A percentile compares a stretch with the other conserved stretches of the same genome.
phyloP scores from a whole-genome alignment of 768 basidiomycete genomes.

The Xanthoconium purpureum region DNA sequence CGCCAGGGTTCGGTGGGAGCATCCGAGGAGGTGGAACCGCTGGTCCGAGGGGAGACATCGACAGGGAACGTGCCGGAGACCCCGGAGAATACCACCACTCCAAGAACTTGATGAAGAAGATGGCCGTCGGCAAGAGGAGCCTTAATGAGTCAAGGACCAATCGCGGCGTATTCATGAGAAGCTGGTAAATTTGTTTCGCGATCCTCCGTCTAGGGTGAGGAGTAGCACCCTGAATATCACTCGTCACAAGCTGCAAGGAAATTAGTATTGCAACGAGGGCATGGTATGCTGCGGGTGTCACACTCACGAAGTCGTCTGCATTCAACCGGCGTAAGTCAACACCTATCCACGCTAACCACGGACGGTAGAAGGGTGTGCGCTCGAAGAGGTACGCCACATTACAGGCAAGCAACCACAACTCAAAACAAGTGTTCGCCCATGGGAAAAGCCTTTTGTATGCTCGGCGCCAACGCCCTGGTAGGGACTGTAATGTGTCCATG shows the following conservation, averaged over 20 bases:
- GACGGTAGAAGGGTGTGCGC: constrained; percentile 79
- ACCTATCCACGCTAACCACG: constrained; percentile 87
- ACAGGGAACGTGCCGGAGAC: constrained; percentile 77
- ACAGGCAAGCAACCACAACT: constrained; percentile 78
- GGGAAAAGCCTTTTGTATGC: constrained; percentile 78
- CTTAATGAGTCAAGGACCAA: constrained; percentile 74
- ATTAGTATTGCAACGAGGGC: neutral
- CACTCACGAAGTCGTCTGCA: constrained; percentile 72
- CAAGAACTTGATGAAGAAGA: constrained; percentile 94
- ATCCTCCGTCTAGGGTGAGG: constrained; percentile 35
- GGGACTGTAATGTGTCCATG: constrained; percentile 37
- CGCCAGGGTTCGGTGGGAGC: constrained; percentile 70
- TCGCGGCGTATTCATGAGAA: constrained; percentile 54
- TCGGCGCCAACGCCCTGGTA: constrained; percentile 52
- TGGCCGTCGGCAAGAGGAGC: constrained; percentile 77
- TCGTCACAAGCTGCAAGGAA: constrained; percentile 15
- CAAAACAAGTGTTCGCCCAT: constrained; percentile 72
- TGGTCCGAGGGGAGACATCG: constrained; percentile 59
- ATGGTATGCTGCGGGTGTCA: neutral
- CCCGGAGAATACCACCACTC: constrained; percentile 99
- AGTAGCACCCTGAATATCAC: constrained; percentile 13
- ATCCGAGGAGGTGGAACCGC: constrained; percentile 75
- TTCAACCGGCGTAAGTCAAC: constrained; percentile 78
- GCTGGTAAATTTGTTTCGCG: constrained; percentile 42
- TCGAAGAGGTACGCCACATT: constrained; percentile 92